phyloP scores from a whole-genome alignment of 495 filamentous ascomycete species.

The Evernia prunastri region DNA sequence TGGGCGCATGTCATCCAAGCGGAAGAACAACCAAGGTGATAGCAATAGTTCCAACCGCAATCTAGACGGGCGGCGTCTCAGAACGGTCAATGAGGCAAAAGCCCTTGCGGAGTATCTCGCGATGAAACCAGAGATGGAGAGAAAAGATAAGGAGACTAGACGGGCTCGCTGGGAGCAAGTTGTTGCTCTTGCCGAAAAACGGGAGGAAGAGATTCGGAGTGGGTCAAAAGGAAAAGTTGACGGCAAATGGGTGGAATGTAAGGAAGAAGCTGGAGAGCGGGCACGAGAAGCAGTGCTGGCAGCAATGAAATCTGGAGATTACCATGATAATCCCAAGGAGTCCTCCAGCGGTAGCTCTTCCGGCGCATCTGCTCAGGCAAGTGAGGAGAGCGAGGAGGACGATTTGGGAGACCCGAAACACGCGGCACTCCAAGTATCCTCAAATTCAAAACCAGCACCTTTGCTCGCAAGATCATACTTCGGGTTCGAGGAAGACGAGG shows the following conservation, averaged over 20 bases:
- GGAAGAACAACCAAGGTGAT: slow-evolving; percentile 79
- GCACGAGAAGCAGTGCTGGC: slow-evolving; percentile 74
- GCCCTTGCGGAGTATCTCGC: slow-evolving; percentile 90
- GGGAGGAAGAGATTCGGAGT: slow-evolving; percentile 68
- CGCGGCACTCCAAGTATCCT: slow-evolving; percentile 21
- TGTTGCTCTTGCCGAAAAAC: slow-evolving; percentile 72
- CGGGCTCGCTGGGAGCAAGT: slow-evolving; percentile 76
- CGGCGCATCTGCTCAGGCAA: slow-evolving; percentile 37
- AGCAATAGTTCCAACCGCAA: slow-evolving; percentile 85
- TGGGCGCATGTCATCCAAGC: slow-evolving; percentile 92
- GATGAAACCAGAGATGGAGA: slow-evolving; percentile 94
- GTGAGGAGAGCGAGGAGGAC: slow-evolving; percentile 40
- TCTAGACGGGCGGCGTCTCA: slow-evolving; percentile 81
- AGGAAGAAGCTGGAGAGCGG: slow-evolving; percentile 75
- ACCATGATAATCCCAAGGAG: slow-evolving; percentile 44
- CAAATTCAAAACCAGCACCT: slow-evolving; percentile 27
- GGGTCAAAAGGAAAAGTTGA: slow-evolving; percentile 67
- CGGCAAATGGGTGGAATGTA: slow-evolving; percentile 89
- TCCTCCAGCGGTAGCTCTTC: slow-evolving; percentile 49
- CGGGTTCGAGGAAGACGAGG: slow-evolving; percentile 87
- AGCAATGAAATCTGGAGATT: slow-evolving; percentile 60
- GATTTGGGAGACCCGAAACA: slow-evolving; percentile 17
- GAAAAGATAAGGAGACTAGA: slow-evolving; percentile 79
- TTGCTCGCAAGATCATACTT: slow-evolving; percentile 51
- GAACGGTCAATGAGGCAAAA: slow-evolving; percentile 92